phyloP scores from a whole-genome alignment of 768 basidiomycete species.

The Suillus luteus region DNA sequence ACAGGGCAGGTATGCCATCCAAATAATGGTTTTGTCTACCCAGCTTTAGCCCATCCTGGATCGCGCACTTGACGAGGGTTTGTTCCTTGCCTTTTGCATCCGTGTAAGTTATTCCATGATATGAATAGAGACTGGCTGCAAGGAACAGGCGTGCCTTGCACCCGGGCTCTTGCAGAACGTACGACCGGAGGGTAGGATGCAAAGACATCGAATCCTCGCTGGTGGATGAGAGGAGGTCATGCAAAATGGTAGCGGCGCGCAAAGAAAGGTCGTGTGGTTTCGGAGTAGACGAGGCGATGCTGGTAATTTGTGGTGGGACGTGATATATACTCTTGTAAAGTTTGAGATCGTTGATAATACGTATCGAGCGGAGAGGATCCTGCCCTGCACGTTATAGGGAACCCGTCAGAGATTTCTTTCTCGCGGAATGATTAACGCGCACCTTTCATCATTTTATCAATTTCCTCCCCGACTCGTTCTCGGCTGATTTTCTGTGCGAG shows the following conservation, averaged over 20 bases:
- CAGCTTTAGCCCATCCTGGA: slow-evolving; percentile 84
- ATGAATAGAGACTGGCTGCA: slow-evolving; percentile 76
- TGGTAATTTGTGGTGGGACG: slow-evolving; percentile 46
- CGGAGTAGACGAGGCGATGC: slow-evolving; percentile 47
- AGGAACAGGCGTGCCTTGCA: slow-evolving; percentile 69
- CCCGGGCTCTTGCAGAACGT: slow-evolving; percentile 29
- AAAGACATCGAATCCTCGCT: slow-evolving; percentile 34
- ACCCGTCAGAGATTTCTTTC: slow-evolving; percentile 6
- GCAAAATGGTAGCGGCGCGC: slow-evolving; percentile 59
- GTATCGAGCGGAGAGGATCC: slow-evolving; percentile 72
- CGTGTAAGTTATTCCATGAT: slow-evolving; percentile 53
- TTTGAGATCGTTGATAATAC: slow-evolving; percentile 71
- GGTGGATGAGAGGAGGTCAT: slow-evolving; percentile 42
- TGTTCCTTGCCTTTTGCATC: slow-evolving; percentile 66
- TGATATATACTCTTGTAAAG: slow-evolving; percentile 71
- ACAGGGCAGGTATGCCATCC: slow-evolving; percentile 73
- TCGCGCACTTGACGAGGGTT: slow-evolving; percentile 63
- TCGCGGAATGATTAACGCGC: slow-evolving; percentile 7
- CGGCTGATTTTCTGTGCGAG: slow-evolving; percentile 81
- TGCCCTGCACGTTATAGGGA: slow-evolving; percentile 49
- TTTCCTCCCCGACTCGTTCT: slow-evolving; percentile 89
- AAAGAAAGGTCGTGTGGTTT: slow-evolving; percentile 47
- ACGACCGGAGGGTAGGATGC: slow-evolving; percentile 49
- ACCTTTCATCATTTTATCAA: slow-evolving; percentile 95
- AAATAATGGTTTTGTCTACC: slow-evolving; percentile 76